Evolutionary conservation across 2,329 filamentous ascomycete genomes (phyloP), one percentile per base, ranked within the genome.

Genomic region (Paecilomyces sp.): DNA sequence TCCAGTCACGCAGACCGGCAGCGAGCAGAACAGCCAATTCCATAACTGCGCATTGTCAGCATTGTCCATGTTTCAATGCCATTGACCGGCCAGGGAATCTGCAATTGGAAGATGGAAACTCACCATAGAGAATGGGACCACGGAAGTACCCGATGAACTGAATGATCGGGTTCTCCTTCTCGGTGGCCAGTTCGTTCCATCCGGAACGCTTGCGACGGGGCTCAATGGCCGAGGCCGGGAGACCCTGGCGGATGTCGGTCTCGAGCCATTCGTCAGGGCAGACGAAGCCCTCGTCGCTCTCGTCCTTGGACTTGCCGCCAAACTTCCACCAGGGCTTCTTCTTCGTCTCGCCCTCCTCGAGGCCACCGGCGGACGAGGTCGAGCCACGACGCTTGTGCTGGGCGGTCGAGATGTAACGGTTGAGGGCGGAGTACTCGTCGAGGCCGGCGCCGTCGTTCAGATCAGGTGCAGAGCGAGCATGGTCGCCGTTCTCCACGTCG

Each of bases 111-210:
- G 30, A 62, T 66, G 22, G 22, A 22, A 22, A 76, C 85, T 73
- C 82, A 90, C 88, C 87, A 77, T 90, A 91, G 64, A 91, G 85
- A 80, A 91, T 88, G 63, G 88, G 88, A 70, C 88, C 88, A 66
- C 80, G 85, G 83, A 91, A 91, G 80, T 88, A 91, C 72, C 84
- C 82, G 67, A 91, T 77, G 79, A 91, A 90, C 79, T 90, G 87
- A 72, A 88, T 74, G 74, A 90, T 82, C 79, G 89, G 79, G 79
- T 90, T 90, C 77, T 87, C 85, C 81, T 90, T 90, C 79, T 90
- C 88, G 33, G 86, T 85, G 31, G 82, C 80, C 73, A 91, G 80
- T 74, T 91, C 88, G 79, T 90, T 91, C 79, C 77, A 90, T 62
- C 88, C 88, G 65, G 80, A 82, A 68, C 82, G 82, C 78, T 85